Conservation (phyloP, 805 yeast species). For the Lipomyces mesembrius region DNA sequence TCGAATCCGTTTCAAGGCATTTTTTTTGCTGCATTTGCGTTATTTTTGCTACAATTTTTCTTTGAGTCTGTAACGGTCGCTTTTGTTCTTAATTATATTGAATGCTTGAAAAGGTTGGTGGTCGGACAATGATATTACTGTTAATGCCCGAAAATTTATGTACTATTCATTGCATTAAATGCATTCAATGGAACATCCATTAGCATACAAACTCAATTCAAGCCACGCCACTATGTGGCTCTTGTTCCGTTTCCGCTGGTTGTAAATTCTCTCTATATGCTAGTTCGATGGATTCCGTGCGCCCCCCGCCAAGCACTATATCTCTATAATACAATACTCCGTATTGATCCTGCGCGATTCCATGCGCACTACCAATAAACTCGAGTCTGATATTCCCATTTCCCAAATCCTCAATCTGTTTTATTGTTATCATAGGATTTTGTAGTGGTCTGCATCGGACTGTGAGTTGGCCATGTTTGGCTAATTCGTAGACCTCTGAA, state of each 20-base stretch:
- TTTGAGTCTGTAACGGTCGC: background rate
- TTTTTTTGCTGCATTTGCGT: conserved; percentile 16
- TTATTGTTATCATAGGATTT: conserved; percentile 19
- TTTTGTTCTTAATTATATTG: no score
- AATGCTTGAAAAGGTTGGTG: no score
- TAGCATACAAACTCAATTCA: background rate
- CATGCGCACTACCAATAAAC: conserved; percentile 58
- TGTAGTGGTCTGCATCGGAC: conserved; percentile 80
- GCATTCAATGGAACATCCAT: background rate
- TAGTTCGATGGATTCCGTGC: conserved; percentile 1
- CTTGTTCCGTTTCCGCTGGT: background rate
- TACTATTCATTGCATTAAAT: no score
- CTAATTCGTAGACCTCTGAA: conserved; percentile 18
- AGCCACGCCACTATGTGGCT: background rate
- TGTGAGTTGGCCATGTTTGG: conserved; percentile 44
- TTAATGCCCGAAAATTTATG: no score
- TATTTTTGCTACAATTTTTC: background rate
- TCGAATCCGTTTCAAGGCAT: conserved; percentile 49
- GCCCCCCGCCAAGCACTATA: conserved; percentile 69
- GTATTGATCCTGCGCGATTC: conserved; percentile 89
- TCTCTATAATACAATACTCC: conserved; percentile 72
- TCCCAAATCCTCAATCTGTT: conserved; percentile 5
- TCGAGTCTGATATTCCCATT: conserved; percentile 45
- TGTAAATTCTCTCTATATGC: background rate
- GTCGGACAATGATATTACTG: no score